Percentiles rank a stretch among this genome's conserved stretches.
phyloP scores from a whole-genome alignment of 352 stramenopile genomes.

The Globisporangium cederbergense region DNA sequence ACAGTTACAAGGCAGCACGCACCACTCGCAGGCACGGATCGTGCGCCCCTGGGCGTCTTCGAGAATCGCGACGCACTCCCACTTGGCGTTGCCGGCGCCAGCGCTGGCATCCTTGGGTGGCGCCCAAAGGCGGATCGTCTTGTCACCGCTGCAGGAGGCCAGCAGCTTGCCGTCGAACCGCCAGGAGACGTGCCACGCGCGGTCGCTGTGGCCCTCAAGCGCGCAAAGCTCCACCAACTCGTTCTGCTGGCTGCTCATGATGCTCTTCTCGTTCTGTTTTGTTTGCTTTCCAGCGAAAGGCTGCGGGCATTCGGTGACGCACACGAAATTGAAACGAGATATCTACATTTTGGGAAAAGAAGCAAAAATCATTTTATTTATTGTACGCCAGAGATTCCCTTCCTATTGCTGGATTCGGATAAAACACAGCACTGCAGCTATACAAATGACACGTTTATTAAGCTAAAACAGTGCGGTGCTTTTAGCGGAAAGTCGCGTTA shows the following conservation, averaged over 20 bases:
- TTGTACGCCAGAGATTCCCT: too few relatives aligned
- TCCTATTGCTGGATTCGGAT: too few relatives aligned
- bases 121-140: constrained; percentile 85
- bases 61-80: constrained; percentile 90
- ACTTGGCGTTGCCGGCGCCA: constrained; percentile 25
- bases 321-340: too few relatives aligned
- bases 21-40: constrained; percentile 95
- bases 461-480: too few relatives aligned
- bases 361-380: too few relatives aligned
- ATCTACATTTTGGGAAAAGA: too few relatives aligned
- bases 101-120: constrained; percentile 14
- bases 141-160: constrained; percentile 90
- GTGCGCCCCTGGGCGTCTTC: constrained; percentile 94
- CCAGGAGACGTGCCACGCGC: constrained; percentile 92
- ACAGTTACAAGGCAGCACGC: neutral
- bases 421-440: too few relatives aligned
- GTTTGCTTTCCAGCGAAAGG: neutral
- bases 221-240: constrained; percentile 45
- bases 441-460: too few relatives aligned
- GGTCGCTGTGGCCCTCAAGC: constrained; percentile 85
- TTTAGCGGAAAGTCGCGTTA: too few relatives aligned
- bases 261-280: neutral
- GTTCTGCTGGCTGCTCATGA: constrained; percentile 12
- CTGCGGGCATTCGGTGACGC: neutral
- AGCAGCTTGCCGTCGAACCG: constrained; percentile 79